Percentiles rank a stretch among this genome's conserved stretches.
These are phyloP conservation scores for Parathielavia appendiculata DNA, from an alignment of 495 filamentous ascomycete species.

Conservation along the genomic window DNA sequence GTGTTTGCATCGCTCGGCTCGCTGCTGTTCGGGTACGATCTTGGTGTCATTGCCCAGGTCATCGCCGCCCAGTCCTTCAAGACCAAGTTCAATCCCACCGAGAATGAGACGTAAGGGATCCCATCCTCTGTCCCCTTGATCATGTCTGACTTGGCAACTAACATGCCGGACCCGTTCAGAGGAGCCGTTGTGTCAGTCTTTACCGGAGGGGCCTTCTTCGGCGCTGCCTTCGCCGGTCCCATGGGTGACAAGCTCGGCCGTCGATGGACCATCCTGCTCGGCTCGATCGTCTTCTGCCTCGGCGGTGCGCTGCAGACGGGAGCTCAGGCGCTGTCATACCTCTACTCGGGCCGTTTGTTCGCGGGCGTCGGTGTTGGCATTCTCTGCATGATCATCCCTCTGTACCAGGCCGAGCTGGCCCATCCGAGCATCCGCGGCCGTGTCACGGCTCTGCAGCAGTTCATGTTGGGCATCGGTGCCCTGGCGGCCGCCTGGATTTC, in stretches of 20 bases:
- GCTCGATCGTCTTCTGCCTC: conserved; percentile 12
- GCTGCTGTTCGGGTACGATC: conserved; percentile 8
- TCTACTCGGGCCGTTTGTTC: conserved; percentile 9
- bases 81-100: not conserved
- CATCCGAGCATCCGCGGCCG: conserved; percentile 13
- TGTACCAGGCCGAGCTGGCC: conserved; percentile 13
- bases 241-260: conserved; percentile 11
- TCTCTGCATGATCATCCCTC: conserved; percentile 9
- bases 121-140: not conserved
- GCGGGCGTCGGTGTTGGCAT: conserved; percentile 10
- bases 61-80: conserved; percentile 13
- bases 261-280: conserved; percentile 9
- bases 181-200: conserved; percentile 13
- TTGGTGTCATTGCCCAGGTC: conserved; percentile 14
- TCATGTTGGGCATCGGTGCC: conserved; percentile 13
- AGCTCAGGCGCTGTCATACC: conserved; percentile 8
- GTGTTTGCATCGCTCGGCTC: conserved; percentile 14
- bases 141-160: not conserved
- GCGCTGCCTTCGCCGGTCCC: conserved; percentile 4
- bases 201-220: conserved; percentile 12
- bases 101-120: conserved; percentile 2
- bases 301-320: conserved; percentile 13
- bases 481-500: conserved; percentile 13
- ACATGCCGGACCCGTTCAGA: not conserved
- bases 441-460: conserved; percentile 12